Conservation (phyloP, 306 rosid genomes). For the Phaseolus lunatus region DNA sequence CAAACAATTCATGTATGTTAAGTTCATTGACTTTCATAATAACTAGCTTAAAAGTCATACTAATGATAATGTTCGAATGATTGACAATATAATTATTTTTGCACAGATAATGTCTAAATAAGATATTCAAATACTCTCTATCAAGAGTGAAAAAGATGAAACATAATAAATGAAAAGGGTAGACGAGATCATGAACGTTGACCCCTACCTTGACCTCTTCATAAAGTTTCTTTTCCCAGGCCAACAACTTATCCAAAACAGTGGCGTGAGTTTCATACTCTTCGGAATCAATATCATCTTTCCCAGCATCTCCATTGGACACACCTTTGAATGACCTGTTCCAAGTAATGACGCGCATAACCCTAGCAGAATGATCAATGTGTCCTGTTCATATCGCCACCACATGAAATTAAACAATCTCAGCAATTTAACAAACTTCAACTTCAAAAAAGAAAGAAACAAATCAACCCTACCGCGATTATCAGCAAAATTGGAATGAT, state of each 20-base stretch:
- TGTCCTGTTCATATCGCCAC: conserved; percentile 60
- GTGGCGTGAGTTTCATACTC: conserved; percentile 88
- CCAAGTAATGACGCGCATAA: conserved; percentile 89
- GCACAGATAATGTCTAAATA: neutral
- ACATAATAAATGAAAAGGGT: neutral
- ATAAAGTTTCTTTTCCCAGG: conserved; percentile 94
- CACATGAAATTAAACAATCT: neutral
- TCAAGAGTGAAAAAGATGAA: neutral
- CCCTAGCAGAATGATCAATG: conserved; percentile 89
- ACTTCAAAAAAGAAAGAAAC: neutral
- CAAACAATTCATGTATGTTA: neutral
- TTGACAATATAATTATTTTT: too few relatives aligned
- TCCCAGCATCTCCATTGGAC: conserved; percentile 71
- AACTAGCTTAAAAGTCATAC: too few relatives aligned
- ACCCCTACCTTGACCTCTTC: conserved; percentile 82
- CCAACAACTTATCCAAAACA: conserved; percentile 84
- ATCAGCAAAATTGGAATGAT: conserved; percentile 92
- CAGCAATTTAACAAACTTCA: conserved; percentile 15
- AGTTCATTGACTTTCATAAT: neutral
- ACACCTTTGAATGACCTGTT: conserved; percentile 74
- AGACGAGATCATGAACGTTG: conserved; percentile 10
- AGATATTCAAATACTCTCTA: neutral
- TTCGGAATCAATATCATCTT: conserved; percentile 74
- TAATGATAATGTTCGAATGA: neutral
- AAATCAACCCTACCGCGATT: conserved; percentile 61